These are phyloP conservation scores for Plasmodium vivax DNA, from an alignment of 169 alveolate species.

Conservation along the genomic window DNA sequence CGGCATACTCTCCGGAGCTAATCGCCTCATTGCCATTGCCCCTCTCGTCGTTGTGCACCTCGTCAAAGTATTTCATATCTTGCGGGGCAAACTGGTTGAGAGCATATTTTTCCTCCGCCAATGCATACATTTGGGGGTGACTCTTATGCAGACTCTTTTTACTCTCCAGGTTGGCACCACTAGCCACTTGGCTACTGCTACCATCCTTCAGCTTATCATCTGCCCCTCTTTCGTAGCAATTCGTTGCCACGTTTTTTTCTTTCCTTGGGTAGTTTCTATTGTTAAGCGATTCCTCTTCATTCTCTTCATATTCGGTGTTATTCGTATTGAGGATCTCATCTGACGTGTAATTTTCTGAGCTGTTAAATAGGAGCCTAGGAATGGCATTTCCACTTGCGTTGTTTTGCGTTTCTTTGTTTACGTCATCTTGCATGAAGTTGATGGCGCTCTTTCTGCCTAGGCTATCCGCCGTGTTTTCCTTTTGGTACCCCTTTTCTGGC, in stretches of 20 bases:
- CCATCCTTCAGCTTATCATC: background rate
- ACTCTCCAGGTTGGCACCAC: background rate
- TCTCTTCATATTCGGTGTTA: constrained; percentile 8
- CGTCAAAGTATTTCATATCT: background rate
- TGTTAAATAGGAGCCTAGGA: background rate
- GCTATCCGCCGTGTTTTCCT: background rate
- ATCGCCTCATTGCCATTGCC: background rate
- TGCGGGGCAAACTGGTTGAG: background rate
- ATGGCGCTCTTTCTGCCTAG: background rate
- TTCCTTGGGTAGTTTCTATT: background rate
- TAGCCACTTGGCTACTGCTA: too few relatives aligned
- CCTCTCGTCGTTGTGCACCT: background rate
- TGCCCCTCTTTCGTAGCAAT: background rate
- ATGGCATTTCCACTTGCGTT: background rate
- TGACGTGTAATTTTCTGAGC: background rate
- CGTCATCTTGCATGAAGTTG: background rate
- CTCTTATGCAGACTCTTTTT: background rate
- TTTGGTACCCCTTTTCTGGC: background rate
- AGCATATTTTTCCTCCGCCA: background rate
- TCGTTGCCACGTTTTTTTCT: background rate
- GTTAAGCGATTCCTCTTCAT: background rate
- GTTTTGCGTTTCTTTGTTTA: background rate
- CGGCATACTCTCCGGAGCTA: background rate
- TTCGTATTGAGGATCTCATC: background rate
- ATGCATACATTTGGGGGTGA: background rate